Conservation (phyloP, 2,329 filamentous ascomycete genomes). For the Pezicula carpinea region DNA sequence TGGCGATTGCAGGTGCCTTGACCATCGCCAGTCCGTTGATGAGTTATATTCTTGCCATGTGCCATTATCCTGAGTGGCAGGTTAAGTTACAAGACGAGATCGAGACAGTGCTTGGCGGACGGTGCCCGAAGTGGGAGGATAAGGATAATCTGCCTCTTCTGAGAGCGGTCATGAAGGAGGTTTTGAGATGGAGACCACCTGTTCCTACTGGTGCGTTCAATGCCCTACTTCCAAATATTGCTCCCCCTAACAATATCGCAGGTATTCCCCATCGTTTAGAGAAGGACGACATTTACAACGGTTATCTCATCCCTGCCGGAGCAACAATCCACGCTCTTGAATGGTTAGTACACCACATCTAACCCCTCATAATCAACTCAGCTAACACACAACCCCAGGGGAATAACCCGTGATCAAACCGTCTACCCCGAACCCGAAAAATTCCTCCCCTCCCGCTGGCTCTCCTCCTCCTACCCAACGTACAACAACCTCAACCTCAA, state of each 20-base stretch:
- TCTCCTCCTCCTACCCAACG: conserved; percentile 58
- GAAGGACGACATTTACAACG: conserved; percentile 50
- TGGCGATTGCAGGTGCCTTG: conserved; percentile 39
- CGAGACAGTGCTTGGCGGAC: conserved; percentile 5
- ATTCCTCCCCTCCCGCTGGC: conserved; percentile 58
- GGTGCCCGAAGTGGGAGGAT: conserved; percentile 19
- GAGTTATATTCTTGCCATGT: conserved; percentile 10
- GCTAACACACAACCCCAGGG: conserved; percentile 30
- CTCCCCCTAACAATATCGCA: conserved; percentile 6
- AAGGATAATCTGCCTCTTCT: conserved; percentile 27
- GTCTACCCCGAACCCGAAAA: conserved; percentile 61
- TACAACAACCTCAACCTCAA: conserved; percentile 60
- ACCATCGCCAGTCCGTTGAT: conserved; percentile 9
- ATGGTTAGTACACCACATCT: conserved; percentile 34
- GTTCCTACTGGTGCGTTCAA: conserved; percentile 43
- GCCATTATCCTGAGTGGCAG: conserved; percentile 6
- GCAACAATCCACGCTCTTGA: conserved; percentile 47
- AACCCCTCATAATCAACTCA: too few species aligned
- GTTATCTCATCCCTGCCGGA: conserved; percentile 50
- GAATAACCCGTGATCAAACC: conserved; percentile 51
- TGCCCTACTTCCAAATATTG: not conserved
- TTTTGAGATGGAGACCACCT: conserved; percentile 39
- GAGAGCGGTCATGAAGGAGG: conserved; percentile 26
- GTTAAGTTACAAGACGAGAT: conserved; percentile 9
- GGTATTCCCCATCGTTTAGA: conserved; percentile 49